phyloP scores from a whole-genome alignment of 306 rosid species.

The Crotalaria pallida region DNA sequence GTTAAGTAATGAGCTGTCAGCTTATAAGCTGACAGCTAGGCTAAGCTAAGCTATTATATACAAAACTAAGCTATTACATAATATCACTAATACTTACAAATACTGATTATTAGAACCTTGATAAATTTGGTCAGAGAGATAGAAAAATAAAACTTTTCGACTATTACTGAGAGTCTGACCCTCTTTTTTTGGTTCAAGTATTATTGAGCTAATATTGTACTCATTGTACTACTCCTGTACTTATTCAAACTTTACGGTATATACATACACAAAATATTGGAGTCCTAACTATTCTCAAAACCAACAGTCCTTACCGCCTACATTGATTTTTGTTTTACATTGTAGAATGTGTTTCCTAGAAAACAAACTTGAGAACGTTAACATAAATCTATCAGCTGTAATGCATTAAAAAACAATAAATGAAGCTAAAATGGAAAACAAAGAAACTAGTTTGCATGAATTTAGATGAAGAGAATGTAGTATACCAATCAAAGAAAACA shows the following conservation, averaged over 20 bases:
- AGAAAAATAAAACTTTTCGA: background rate
- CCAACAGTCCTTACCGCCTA: slow-evolving; percentile 7
- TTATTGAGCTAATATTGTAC: background rate
- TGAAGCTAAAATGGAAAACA: background rate
- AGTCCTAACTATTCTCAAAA: background rate
- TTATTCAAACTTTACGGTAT: background rate
- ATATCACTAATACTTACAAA: too few relatives aligned
- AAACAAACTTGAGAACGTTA: slow-evolving; percentile 1
- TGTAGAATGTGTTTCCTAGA: background rate
- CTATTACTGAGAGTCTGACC: background rate
- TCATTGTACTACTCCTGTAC: background rate
- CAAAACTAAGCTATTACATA: too few relatives aligned
- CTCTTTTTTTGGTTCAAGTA: background rate
- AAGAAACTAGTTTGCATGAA: slow-evolving; percentile 4
- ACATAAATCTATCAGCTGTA: background rate
- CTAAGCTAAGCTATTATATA: too few relatives aligned
- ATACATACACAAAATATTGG: background rate
- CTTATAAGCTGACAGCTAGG: too few relatives aligned
- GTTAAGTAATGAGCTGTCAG: too few relatives aligned
- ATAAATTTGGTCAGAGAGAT: background rate
- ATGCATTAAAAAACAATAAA: slow-evolving; percentile 2
- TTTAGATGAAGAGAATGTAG: background rate
- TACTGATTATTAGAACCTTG: background rate
- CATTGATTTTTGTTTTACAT: too few relatives aligned
- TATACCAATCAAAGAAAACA: slow-evolving; percentile 81